A percentile compares a stretch with the other conserved stretches of the same genome.
Conservation (phyloP, 306 rosid genomes). For the Medicago truncatula region MtrunA17r5.0-ANR NC_053046.1:29889501-29890000, state of each 20-base stretch:
- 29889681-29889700: constrained; percentile 78
- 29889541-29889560: constrained; percentile 62
- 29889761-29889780: constrained; percentile 74
- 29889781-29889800: constrained; percentile 63
- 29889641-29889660: constrained; percentile 72
- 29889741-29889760: constrained; percentile 53
- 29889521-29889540: constrained; percentile 78
- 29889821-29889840: constrained; percentile 57
- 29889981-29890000: constrained; percentile 61
- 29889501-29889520: constrained; percentile 74
- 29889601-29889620: not conserved
- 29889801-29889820: constrained; percentile 58
- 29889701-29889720: constrained; percentile 78
- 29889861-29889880: not conserved
- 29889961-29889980: constrained; percentile 61
- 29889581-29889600: not conserved
- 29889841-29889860: constrained; percentile 56
- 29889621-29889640: constrained; percentile 43
- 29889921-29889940: not conserved
- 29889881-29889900: not conserved
- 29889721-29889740: constrained; percentile 79
- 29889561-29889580: no score
- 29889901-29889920: not conserved
- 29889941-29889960: not conserved
- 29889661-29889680: constrained; percentile 69